Evolutionary conservation across 768 basidiomycete genomes (phyloP), one percentile per base, ranked within the genome.

Genomic region (Suillus decipiens): DNA sequence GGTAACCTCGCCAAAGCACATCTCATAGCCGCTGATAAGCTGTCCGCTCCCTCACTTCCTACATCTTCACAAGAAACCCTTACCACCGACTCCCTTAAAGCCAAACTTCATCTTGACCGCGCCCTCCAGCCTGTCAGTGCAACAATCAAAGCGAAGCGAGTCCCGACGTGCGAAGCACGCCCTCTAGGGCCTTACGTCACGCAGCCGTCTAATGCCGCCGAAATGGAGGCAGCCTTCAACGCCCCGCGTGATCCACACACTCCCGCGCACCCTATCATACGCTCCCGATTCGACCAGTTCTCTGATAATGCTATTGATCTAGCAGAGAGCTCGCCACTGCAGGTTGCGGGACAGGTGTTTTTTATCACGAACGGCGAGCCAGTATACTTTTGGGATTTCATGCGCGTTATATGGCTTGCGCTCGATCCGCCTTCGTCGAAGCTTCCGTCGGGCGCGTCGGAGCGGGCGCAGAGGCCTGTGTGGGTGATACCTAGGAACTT

Each of bases 301-400:
- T 84, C 88, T 3, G 85, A 86, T 11, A 72, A 76, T 34, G 81
- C 83, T 15, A 77, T 93, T 61, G 82, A 79, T 36, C 79, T 83
- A 51, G 77, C 83, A 33, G 78, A 82, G 7, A 73, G 73, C 0
- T 83, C 84, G 58, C 86, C 88, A 9, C 81, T 95, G 10, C 84
- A 89, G 67, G 92, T 98, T 60, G 95, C 94, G 5, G 96, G 96
- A 0, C 92, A 98, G 74, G 92, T 78, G 3, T 99, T 95, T 80
- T 96, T 95, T 82, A 92, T 99, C 77, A 96, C 95, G 62, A 99
- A 99, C 71, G 95, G 95, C 65, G 96, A 99, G 72, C 96, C 96
- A 2, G 83, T 89, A 61, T 93, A 93, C 76, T 98, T 98, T 80
- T 99, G 96, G 96, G 95, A 97, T 77, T 89, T 96, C 71, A 82